Percentiles rank a stretch among this genome's conserved stretches.
Conservation (phyloP, 768 basidiomycete species). For the Hygrocybe punicea region DNA sequence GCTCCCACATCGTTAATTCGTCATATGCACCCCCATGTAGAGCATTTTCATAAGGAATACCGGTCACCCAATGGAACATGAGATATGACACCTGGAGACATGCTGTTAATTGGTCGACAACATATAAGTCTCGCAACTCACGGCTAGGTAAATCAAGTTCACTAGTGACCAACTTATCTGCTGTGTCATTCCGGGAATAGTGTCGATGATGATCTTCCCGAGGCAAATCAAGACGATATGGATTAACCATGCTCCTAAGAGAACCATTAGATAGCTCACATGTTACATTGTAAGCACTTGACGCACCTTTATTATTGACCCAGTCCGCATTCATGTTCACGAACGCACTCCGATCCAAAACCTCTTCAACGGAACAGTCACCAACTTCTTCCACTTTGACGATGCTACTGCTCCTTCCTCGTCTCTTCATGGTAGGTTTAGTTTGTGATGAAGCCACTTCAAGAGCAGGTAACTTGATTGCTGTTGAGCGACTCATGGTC, state of each 20-base stretch:
- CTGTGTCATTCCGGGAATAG: slow-evolving; percentile 89
- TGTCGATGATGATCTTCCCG: slow-evolving; percentile 91
- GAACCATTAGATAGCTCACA: background rate
- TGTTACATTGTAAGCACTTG: background rate
- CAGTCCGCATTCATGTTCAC: slow-evolving; percentile 86
- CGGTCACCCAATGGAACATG: slow-evolving; percentile 98
- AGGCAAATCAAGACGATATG: slow-evolving; percentile 88
- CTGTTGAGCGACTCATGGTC: slow-evolving; percentile 50
- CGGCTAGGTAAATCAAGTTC: slow-evolving; percentile 85
- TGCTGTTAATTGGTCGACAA: slow-evolving; percentile 1
- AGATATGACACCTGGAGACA: slow-evolving; percentile 78
- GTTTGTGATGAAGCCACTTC: slow-evolving; percentile 34
- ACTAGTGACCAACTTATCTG: slow-evolving; percentile 94
- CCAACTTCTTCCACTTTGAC: slow-evolving; percentile 85
- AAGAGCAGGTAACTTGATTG: slow-evolving; percentile 55
- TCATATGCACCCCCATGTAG: slow-evolving; percentile 93
- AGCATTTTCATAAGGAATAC: slow-evolving; percentile 89
- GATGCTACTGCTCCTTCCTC: slow-evolving; percentile 67
- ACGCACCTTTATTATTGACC: slow-evolving; percentile 87
- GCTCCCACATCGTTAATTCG: slow-evolving; percentile 97
- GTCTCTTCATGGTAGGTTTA: slow-evolving; percentile 34
- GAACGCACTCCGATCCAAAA: slow-evolving; percentile 76
- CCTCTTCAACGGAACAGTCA: slow-evolving; percentile 66
- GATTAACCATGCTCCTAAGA: slow-evolving; percentile 92
- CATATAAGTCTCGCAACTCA: slow-evolving; percentile 41